Evolutionary conservation across 805 yeast species (phyloP), one percentile per base, ranked within the genome.

Genomic region (Limtongia smithiae): DNA sequence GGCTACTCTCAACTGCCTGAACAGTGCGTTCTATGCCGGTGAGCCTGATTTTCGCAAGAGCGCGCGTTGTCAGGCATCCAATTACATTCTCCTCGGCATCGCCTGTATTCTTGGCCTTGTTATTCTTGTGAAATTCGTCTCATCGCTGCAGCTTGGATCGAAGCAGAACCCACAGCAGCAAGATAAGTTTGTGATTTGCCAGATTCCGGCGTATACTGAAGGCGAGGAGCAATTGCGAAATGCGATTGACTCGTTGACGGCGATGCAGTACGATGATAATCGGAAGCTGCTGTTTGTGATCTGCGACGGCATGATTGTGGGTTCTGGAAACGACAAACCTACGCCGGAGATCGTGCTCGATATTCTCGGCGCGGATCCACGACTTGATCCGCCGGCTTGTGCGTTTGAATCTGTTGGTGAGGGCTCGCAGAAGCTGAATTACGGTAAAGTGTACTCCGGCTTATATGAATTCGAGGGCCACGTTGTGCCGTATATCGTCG

Each of bases 361-460:
- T 40, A 55, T 71, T 38, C 61, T 71, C 17, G 85, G 74, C 1
- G 68, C 69, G 11, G 72, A 69, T 28, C 68, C 72, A 61, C 51
- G 73, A 65, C 71, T 75, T 37, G 78, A 77, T 24, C 80, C 78
- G 14, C 69, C 77, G 52, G 69, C 79, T 3, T 62, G 73, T 54
- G 74, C 81, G 2, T 80, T 77, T 60, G 78, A 76, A 41, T 78
- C 82, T 5, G 79, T 79, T 43, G 83, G 81, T 12, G 82, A 76
- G 60, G 83, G 83, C 47, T 62, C 75, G 9, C 74, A 74, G 62
- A 78, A 80, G 61, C 78, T 79, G 57, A 79, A 79, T 62, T 76
- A 74, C 71, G 84, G 80, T 38, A 77, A 79, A 62, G 78, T 79
- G 3, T 79, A 78, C 55, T 77, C 81, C n/a, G 84, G 84, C 0